phyloP scores from a whole-genome alignment of 2,329 filamentous ascomycete genomes.

The Aspergillus sergii region DNA sequence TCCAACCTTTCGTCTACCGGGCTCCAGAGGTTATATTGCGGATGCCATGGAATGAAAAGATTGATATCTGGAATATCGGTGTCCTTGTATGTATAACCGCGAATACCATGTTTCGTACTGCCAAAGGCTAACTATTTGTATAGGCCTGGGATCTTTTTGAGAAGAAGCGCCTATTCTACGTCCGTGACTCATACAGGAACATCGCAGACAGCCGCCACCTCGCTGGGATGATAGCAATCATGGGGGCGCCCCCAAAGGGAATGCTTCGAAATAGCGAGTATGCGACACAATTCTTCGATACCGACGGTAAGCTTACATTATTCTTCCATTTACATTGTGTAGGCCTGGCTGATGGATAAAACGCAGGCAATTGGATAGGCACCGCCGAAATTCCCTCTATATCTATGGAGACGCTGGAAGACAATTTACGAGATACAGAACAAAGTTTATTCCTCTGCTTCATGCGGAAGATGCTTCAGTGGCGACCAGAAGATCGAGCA shows the following conservation, averaged over 20 bases:
- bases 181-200: slow-evolving; percentile 9
- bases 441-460: slow-evolving; percentile 21
- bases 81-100: slow-evolving; percentile 18
- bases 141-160: slow-evolving; percentile 30
- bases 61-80: slow-evolving; percentile 33
- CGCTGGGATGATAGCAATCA: slow-evolving; percentile 35
- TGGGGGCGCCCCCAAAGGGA: slow-evolving; percentile 39
- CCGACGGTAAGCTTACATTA: slow-evolving; percentile 11
- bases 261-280: slow-evolving; percentile 37
- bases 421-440: slow-evolving; percentile 14
- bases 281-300: slow-evolving; percentile 21
- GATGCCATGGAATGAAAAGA: slow-evolving; percentile 26
- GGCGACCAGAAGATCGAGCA: slow-evolving; percentile 18
- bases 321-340: neutral
- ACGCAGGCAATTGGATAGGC: slow-evolving; percentile 21
- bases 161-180: slow-evolving; percentile 23
- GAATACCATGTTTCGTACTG: too few species aligned
- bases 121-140: neutral
- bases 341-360: slow-evolving; percentile 5
- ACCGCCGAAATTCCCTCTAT: slow-evolving; percentile 12
- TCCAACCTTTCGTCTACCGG: slow-evolving; percentile 27
- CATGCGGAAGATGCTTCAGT: slow-evolving; percentile 25
- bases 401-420: slow-evolving; percentile 20
- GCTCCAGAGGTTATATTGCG: slow-evolving; percentile 28
- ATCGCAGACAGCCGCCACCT: neutral